phyloP scores from a whole-genome alignment of 805 yeast species.

The Lachancea thermotolerans region DNA sequence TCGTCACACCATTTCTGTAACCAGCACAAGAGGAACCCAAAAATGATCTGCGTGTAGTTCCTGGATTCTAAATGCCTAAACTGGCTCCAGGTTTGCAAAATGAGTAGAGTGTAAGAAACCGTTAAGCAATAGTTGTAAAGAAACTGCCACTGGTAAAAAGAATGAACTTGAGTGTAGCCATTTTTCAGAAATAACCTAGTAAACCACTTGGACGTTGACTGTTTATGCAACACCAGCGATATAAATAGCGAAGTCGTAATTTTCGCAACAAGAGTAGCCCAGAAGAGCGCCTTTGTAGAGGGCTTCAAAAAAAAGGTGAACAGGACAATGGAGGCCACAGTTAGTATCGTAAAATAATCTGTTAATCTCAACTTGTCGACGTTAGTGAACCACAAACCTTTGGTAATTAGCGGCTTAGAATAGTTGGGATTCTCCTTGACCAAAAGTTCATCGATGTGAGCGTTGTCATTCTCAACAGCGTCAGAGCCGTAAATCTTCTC shows the following conservation, averaged over 20 bases:
- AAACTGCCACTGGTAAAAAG: slow-evolving; percentile 68
- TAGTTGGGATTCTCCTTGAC: slow-evolving; percentile 37
- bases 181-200: slow-evolving; percentile 58
- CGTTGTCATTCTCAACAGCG: slow-evolving; percentile 30
- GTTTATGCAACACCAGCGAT: slow-evolving; percentile 47
- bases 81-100: slow-evolving; percentile 33
- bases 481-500: slow-evolving; percentile 64
- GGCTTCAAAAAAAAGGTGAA: slow-evolving; percentile 30
- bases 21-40: slow-evolving; percentile 48
- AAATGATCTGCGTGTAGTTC: slow-evolving; percentile 37
- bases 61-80: slow-evolving; percentile 17
- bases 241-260: slow-evolving; percentile 45
- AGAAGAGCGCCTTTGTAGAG: slow-evolving; percentile 29
- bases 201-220: slow-evolving; percentile 54
- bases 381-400: slow-evolving; percentile 40
- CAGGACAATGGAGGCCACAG: slow-evolving; percentile 37
- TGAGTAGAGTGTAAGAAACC: slow-evolving; percentile 50
- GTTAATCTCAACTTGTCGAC: slow-evolving; percentile 58
- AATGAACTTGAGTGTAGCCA: slow-evolving; percentile 56
- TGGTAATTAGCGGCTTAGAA: slow-evolving; percentile 51
- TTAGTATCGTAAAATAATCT: slow-evolving; percentile 47
- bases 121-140: slow-evolving; percentile 48
- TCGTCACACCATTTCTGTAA: slow-evolving; percentile 64
- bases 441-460: slow-evolving; percentile 30
- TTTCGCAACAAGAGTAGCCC: slow-evolving; percentile 42